Conservation (phyloP, 139 green algal genomes). For the Nannochloris sp. region DNA sequence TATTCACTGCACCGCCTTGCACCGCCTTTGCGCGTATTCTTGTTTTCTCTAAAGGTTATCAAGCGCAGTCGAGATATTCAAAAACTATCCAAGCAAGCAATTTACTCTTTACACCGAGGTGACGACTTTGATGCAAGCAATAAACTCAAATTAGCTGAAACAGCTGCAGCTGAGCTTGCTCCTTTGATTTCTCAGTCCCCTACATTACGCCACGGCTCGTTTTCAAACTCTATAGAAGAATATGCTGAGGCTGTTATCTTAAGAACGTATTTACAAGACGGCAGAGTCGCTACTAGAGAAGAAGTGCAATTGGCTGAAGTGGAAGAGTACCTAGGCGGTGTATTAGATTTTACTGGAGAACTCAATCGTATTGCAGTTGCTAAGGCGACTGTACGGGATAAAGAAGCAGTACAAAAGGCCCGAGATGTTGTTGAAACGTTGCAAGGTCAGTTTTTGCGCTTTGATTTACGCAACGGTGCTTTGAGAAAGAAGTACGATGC, state of each 20-base stretch:
- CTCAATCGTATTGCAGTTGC: constrained; percentile 61
- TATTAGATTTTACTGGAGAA: constrained; percentile 80
- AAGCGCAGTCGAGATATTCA: constrained; percentile 65
- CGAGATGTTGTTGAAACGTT: constrained; percentile 53
- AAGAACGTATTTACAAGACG: constrained; percentile 52
- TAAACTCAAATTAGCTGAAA: constrained; percentile 39
- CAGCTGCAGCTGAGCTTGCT: constrained; percentile 43
- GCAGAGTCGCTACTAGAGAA: constrained; percentile 30
- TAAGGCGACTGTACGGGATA: constrained; percentile 53
- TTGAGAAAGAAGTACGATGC: constrained; percentile 72
- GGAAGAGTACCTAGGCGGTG: constrained; percentile 70
- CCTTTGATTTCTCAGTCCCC: constrained; percentile 48
- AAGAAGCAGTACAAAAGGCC: constrained; percentile 41
- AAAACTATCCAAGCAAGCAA: constrained; percentile 71
- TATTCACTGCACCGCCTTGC: no score
- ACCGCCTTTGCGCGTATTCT: no score
- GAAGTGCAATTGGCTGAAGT: constrained; percentile 54
- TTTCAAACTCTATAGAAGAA: constrained; percentile 56
- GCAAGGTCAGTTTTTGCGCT: constrained; percentile 32
- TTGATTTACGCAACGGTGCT: constrained; percentile 64
- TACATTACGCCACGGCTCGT: constrained; percentile 51
- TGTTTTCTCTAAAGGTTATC: constrained; percentile 42
- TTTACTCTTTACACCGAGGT: constrained; percentile 65
- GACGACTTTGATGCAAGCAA: constrained; percentile 29
- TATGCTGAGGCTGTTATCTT: constrained; percentile 63